phyloP scores from a whole-genome alignment of 2,329 filamentous ascomycete genomes.

The Penicillium palitans region DNA sequence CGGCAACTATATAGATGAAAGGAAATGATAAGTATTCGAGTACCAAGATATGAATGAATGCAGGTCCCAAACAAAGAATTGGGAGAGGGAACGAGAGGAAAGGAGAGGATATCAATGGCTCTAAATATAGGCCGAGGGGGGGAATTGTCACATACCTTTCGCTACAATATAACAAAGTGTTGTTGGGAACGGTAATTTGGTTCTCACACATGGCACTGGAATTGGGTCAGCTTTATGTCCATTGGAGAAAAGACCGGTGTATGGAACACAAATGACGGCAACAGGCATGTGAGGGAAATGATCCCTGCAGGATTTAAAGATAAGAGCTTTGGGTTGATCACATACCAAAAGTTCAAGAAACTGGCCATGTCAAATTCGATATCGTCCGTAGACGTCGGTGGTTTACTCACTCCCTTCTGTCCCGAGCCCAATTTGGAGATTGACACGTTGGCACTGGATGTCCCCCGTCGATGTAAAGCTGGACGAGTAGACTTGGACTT shows the following conservation, averaged over 20 bases:
- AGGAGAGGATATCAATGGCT: background rate
- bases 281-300: slow-evolving; percentile 20
- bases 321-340: slow-evolving; percentile 17
- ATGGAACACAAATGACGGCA: slow-evolving; percentile 15
- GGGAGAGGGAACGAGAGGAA: background rate
- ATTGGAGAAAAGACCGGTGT: slow-evolving; percentile 19
- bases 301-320: slow-evolving; percentile 23
- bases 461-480: slow-evolving; percentile 36
- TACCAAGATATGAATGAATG: background rate
- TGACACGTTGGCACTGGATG: slow-evolving; percentile 30
- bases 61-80: slow-evolving; percentile 5
- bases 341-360: slow-evolving; percentile 50
- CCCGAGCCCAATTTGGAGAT: slow-evolving; percentile 39
- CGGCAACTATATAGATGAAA: slow-evolving; percentile 39
- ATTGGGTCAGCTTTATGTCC: slow-evolving; percentile 30
- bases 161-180: slow-evolving; percentile 63
- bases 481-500: slow-evolving; percentile 36
- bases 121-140: background rate
- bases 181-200: slow-evolving; percentile 63
- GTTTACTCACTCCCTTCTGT: slow-evolving; percentile 21
- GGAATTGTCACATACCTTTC: slow-evolving; percentile 54
- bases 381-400: slow-evolving; percentile 25
- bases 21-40: slow-evolving; percentile 1
- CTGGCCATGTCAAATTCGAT: slow-evolving; percentile 43
- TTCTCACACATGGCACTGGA: slow-evolving; percentile 64